phyloP scores from a whole-genome alignment of 1,284 basidiomycete genomes.

The Leccinum griseonigrum region DNA sequence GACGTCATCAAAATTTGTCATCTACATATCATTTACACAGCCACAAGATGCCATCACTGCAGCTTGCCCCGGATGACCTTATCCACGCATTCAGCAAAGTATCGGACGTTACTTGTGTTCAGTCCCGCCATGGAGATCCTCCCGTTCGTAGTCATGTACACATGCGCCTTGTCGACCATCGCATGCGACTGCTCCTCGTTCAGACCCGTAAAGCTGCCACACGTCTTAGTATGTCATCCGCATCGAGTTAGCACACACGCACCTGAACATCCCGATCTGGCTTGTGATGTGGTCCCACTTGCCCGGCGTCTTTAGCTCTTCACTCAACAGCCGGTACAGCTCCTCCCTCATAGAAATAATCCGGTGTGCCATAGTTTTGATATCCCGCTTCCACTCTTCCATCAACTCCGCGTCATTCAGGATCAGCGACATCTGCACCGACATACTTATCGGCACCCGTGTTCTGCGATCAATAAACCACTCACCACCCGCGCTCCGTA shows the following conservation, averaged over 20 bases:
- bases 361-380: conserved; percentile 88
- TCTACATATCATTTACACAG: conserved; percentile 15
- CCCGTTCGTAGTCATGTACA: conserved; percentile 87
- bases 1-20: conserved; percentile 3
- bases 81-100: conserved; percentile 77
- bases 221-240: conserved; percentile 2
- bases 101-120: conserved; percentile 71
- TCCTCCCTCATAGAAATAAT: conserved; percentile 90
- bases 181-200: conserved; percentile 65
- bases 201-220: conserved; percentile 75
- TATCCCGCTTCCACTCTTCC: conserved; percentile 87
- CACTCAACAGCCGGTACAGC: conserved; percentile 74
- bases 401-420: conserved; percentile 73
- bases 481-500: conserved; percentile 86
- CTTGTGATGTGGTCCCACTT: conserved; percentile 88
- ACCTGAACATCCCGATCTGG: conserved; percentile 95
- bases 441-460: background rate
- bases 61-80: conserved; percentile 60
- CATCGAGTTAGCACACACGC: conserved; percentile 24
- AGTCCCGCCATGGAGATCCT: conserved; percentile 62
- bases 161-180: conserved; percentile 75
- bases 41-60: conserved; percentile 25
- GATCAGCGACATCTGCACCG: conserved; percentile 68
- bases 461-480: conserved; percentile 5
- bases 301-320: conserved; percentile 88